A percentile compares a stretch with the other conserved stretches of the same genome.
Evolutionary conservation across 2,329 filamentous ascomycete species (phyloP).

Genomic region (Aspergillus caelatus): DNA sequence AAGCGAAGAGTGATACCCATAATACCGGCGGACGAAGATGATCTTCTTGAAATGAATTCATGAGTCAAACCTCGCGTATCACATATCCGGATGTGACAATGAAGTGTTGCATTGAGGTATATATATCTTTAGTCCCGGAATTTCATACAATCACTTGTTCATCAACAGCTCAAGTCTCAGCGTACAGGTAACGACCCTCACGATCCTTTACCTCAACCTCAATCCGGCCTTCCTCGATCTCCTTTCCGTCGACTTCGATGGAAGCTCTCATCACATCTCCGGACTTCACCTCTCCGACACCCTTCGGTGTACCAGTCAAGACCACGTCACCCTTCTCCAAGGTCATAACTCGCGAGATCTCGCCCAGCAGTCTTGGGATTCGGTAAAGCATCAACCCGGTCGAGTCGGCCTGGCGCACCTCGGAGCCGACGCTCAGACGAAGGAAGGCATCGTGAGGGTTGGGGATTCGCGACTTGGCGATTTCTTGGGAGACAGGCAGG

Average conservation of each 20-base stretch:
- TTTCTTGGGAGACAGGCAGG: constrained; percentile 79
- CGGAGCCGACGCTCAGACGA: constrained; percentile 80
- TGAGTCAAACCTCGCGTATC: neutral
- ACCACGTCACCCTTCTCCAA: constrained; percentile 90
- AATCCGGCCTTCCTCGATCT: constrained; percentile 81
- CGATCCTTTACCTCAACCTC: constrained; percentile 82
- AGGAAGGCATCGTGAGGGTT: constrained; percentile 89
- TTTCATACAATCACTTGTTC: neutral
- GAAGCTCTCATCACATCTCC: constrained; percentile 88
- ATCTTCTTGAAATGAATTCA: constrained; percentile 15
- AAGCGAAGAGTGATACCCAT: constrained; percentile 32
- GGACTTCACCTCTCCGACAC: constrained; percentile 80
- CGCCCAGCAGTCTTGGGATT: constrained; percentile 82
- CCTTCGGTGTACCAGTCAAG: constrained; percentile 95
- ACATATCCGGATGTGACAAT: neutral
- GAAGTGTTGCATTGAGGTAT: constrained; percentile 2
- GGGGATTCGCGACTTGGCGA: constrained; percentile 76
- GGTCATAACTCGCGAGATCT: constrained; percentile 95
- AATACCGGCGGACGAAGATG: constrained; percentile 32
- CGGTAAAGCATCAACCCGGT: constrained; percentile 94
- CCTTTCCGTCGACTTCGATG: constrained; percentile 75
- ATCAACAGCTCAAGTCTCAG: constrained; percentile 60
- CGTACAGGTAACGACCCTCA: constrained; percentile 74
- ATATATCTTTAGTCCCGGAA: constrained; percentile 7
- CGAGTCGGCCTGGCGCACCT: constrained; percentile 78